Evolutionary conservation across 225 moss, liverwort and hornwort species (phyloP), one percentile per base, ranked within the genome.

Genomic region (Sphagnum contortum): DNA sequence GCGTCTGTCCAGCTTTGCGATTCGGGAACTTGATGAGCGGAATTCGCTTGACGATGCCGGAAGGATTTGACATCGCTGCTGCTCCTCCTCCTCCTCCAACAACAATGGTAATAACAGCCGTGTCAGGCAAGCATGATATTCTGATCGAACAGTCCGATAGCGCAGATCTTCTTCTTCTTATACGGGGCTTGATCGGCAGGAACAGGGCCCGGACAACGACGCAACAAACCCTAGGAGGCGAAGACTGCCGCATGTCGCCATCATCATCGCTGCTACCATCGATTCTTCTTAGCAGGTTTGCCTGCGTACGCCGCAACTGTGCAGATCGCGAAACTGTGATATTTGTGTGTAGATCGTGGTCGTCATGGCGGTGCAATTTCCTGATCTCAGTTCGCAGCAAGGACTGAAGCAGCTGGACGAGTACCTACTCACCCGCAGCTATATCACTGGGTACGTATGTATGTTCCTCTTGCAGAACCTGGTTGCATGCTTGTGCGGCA

Each of bases 371-470:
- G 66, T 72, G 11, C 74, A 77, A 55, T 89, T 91, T 51, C 82
- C 88, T 47, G 80, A 73, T 5, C 9, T 87, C 47, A 79, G 81
- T 11, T 60, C 81, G 5, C 68, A 83, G 5, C 76, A 70, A 61
- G 83, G 90, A 65, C 64, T 91, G 61, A 76, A 83, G 75, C 80
- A 88, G 65, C 85, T 88, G 60, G 85, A 91, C 48, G 76, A 85
- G 11, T 51, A 88, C 49, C 74, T 91, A 10, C 67, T 74, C 3
- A 66, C 81, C 44, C 81, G 77, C 60, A 83, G 75, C 70, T 91
- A 85, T 73, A 83, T 91, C 69, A 74, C 91, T 8, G 88, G 91
- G 88, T 90, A 74, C 10, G 46, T 51, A 5, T 61, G 44, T 1
- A 9, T 47, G 12, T 54, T 61, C 48, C 8, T 0, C 51, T 44